Conservation (phyloP, 2,329 filamentous ascomycete species). For the Ceratocystis cacaofunesta region DNA sequence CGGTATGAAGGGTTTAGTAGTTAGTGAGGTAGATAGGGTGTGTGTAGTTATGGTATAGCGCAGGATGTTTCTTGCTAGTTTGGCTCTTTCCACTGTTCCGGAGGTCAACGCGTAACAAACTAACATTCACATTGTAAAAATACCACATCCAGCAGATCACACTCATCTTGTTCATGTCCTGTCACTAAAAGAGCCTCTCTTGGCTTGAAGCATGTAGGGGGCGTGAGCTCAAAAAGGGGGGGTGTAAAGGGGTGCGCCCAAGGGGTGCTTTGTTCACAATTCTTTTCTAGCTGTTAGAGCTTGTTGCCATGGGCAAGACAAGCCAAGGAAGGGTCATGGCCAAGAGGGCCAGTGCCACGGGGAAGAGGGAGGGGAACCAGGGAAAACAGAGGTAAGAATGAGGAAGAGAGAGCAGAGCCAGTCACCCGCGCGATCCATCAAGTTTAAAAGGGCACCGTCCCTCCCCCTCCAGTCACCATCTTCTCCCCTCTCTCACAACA, state of each 20-base stretch:
- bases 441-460: constrained; percentile 11
- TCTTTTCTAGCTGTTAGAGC: not conserved
- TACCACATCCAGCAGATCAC: not conserved
- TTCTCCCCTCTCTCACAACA: not conserved
- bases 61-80: not conserved
- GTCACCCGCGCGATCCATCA: not conserved
- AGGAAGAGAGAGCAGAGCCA: too few species aligned
- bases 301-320: not conserved
- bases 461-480: constrained; percentile 1
- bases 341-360: not conserved
- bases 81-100: not conserved
- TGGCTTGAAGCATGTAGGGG: not conserved
- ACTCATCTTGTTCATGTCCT: not conserved
- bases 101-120: not conserved
- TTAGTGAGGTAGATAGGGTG: too few species aligned
- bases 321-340: not conserved
- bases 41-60: too few species aligned
- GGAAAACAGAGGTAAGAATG: too few species aligned
- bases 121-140: not conserved
- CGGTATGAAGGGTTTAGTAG: too few species aligned
- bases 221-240: not conserved
- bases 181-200: not conserved
- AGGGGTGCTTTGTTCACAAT: not conserved
- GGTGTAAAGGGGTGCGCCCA: not conserved
- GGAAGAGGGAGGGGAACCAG: too few species aligned